Conservation (phyloP, 2,329 filamentous ascomycete species). For the Mycocentrospora acerina region DNA sequence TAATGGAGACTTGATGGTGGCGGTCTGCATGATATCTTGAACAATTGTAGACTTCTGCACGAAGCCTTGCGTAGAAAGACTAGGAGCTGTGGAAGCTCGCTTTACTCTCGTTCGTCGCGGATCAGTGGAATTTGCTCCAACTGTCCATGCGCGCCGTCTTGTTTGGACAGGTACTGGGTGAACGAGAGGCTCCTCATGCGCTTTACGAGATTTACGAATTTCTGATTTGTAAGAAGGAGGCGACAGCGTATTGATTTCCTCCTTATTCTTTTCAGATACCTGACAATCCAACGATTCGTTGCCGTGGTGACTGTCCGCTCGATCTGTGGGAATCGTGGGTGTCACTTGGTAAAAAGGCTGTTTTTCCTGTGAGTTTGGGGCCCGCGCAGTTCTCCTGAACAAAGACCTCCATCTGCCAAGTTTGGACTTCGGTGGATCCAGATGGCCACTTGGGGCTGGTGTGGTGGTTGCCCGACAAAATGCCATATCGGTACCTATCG, state of each 20-base stretch:
- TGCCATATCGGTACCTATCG: conserved; percentile 13
- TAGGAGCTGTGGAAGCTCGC: too few relatives aligned
- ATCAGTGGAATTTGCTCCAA: conserved; percentile 3
- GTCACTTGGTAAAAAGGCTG: conserved; percentile 40
- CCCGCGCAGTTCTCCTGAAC: conserved; percentile 35
- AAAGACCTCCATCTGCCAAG: conserved; percentile 43
- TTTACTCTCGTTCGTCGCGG: conserved; percentile 1
- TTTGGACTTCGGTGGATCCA: conserved; percentile 34
- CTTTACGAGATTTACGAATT: conserved; percentile 33
- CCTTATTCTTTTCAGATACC: conserved; percentile 13
- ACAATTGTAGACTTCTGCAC: conserved; percentile 7
- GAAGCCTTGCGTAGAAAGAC: background rate
- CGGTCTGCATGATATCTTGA: conserved; percentile 12
- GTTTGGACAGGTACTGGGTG: conserved; percentile 14
- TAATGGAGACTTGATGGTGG: conserved; percentile 20
- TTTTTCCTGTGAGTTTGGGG: conserved; percentile 23
- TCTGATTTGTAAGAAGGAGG: conserved; percentile 34
- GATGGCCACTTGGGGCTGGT: conserved; percentile 9
- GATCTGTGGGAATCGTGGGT: conserved; percentile 21
- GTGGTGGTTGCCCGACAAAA: conserved; percentile 1
- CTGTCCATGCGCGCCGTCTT: conserved; percentile 14
- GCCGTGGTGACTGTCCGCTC: conserved; percentile 38
- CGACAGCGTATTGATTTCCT: conserved; percentile 19
- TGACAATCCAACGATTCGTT: conserved; percentile 23
- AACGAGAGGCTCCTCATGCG: conserved; percentile 15